phyloP scores from a whole-genome alignment of 2,329 filamentous ascomycete genomes.

The Onygenales sp. region DNA sequence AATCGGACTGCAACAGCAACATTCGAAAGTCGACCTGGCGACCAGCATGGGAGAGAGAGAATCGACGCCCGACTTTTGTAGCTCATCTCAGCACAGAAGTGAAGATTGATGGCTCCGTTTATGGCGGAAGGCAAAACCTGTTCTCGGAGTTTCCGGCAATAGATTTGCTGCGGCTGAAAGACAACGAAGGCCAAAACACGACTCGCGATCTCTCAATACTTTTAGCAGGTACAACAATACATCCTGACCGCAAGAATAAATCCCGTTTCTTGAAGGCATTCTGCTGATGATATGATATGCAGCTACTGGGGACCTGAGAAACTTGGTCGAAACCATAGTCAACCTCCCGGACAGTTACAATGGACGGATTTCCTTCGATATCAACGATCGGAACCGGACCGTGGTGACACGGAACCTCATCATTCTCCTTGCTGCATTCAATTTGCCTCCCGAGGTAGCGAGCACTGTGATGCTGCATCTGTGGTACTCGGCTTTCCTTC shows the following conservation, averaged over 20 bases:
- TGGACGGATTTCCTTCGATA: conserved; percentile 14
- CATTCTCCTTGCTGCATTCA: conserved; percentile 28
- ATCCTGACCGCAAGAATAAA: not conserved
- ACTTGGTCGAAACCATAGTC: conserved; percentile 33
- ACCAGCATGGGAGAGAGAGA: conserved; percentile 20
- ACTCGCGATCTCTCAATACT: not conserved
- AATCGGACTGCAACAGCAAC: conserved; percentile 21
- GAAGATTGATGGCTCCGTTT: not conserved
- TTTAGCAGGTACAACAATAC: not conserved
- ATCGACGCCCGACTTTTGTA: conserved; percentile 18
- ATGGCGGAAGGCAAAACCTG: conserved; percentile 21
- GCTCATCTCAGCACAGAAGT: too few relatives aligned
- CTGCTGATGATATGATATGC: not conserved
- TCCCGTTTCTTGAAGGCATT: not conserved
- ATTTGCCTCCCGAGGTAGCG: conserved; percentile 13
- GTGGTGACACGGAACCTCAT: conserved; percentile 33
- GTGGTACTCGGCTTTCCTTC: conserved; percentile 38
- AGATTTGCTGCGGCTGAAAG: conserved; percentile 26
- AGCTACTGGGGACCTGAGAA: conserved; percentile 39
- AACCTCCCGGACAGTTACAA: conserved; percentile 22
- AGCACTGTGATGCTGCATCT: conserved; percentile 32
- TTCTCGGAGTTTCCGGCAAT: conserved; percentile 36
- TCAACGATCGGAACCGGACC: conserved; percentile 34
- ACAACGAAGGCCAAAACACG: conserved; percentile 19
- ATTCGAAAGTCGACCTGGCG: conserved; percentile 19